Conservation (phyloP, 371 early-diverging fungal genomes). For the Mortierella sp. region DNA sequence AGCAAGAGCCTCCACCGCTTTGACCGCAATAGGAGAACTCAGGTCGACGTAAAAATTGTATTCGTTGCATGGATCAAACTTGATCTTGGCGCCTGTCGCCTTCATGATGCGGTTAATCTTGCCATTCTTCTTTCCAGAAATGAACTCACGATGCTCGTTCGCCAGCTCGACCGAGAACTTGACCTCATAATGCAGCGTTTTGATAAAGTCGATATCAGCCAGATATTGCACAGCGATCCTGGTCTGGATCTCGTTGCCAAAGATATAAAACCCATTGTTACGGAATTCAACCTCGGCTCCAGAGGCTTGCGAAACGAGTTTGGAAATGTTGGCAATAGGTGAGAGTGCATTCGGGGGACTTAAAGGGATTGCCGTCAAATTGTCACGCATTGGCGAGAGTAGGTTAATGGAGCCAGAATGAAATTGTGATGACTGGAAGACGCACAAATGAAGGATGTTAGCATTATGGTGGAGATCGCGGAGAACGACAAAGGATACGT, state of each 20-base stretch:
- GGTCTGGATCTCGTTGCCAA: slow-evolving; percentile 39
- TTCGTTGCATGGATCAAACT: slow-evolving; percentile 71
- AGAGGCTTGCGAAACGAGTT: slow-evolving; percentile 64
- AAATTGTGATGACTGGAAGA: slow-evolving; percentile 40
- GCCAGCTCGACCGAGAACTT: slow-evolving; percentile 74
- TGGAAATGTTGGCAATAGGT: slow-evolving; percentile 59
- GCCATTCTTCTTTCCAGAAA: slow-evolving; percentile 95
- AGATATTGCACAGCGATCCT: slow-evolving; percentile 38
- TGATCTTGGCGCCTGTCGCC: slow-evolving; percentile 74
- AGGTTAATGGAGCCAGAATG: slow-evolving; percentile 50
- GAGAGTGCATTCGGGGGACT: slow-evolving; percentile 17
- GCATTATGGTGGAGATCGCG: too few relatives aligned
- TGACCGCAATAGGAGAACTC: slow-evolving; percentile 64
- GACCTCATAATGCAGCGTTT: slow-evolving; percentile 42
- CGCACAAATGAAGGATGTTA: background rate
- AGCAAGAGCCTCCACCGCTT: slow-evolving; percentile 76
- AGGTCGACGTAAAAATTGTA: slow-evolving; percentile 85
- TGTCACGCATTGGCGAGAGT: slow-evolving; percentile 40
- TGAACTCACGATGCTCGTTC: slow-evolving; percentile 89
- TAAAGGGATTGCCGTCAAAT: slow-evolving; percentile 12
- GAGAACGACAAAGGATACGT: too few relatives aligned
- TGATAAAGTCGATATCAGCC: slow-evolving; percentile 40
- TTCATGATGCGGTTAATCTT: slow-evolving; percentile 94
- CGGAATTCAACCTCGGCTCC: slow-evolving; percentile 67
- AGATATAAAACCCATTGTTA: slow-evolving; percentile 45